Conservation (phyloP, 2,329 filamentous ascomycete genomes). For the Cercospora berteroae region DNA sequence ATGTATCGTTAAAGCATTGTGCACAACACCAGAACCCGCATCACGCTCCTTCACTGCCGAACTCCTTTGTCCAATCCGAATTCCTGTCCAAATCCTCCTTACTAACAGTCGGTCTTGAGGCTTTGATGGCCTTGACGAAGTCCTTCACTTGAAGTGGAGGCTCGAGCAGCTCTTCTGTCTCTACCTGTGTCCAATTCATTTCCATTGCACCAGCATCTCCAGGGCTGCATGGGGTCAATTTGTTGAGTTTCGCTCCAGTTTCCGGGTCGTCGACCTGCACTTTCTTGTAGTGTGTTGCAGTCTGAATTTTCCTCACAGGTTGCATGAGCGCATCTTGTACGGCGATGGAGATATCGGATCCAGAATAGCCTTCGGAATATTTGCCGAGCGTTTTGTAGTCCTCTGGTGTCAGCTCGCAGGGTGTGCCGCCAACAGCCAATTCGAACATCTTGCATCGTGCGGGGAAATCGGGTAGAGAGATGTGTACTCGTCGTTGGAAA, state of each 20-base stretch:
- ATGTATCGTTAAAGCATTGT: not conserved
- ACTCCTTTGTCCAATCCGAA: conserved; percentile 92
- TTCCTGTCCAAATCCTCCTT: conserved; percentile 79
- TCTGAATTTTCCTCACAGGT: conserved; percentile 92
- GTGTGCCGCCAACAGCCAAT: conserved; percentile 87
- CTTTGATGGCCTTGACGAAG: conserved; percentile 87
- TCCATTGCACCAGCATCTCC: conserved; percentile 82
- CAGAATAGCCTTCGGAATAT: conserved; percentile 89
- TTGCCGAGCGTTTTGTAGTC: conserved; percentile 80
- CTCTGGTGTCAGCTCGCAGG: conserved; percentile 72
- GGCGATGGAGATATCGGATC: conserved; percentile 91
- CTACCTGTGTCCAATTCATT: conserved; percentile 89
- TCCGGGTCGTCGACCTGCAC: conserved; percentile 63
- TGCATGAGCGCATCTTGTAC: conserved; percentile 98
- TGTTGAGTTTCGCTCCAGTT: conserved; percentile 36
- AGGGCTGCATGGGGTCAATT: conserved; percentile 87
- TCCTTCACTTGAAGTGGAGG: conserved; percentile 85
- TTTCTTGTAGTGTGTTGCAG: conserved; percentile 95
- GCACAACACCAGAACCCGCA: not conserved
- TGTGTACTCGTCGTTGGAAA: conserved; percentile 95
- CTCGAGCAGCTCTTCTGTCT: conserved; percentile 79
- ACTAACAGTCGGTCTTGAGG: conserved; percentile 85
- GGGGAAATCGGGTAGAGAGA: conserved; percentile 81
- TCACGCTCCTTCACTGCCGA: conserved; percentile 78
- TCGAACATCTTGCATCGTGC: conserved; percentile 95